A percentile compares a stretch with the other conserved stretches of the same genome.
Conservation (phyloP, 2,329 filamentous ascomycete genomes). For the Helotiales sp. region DNA sequence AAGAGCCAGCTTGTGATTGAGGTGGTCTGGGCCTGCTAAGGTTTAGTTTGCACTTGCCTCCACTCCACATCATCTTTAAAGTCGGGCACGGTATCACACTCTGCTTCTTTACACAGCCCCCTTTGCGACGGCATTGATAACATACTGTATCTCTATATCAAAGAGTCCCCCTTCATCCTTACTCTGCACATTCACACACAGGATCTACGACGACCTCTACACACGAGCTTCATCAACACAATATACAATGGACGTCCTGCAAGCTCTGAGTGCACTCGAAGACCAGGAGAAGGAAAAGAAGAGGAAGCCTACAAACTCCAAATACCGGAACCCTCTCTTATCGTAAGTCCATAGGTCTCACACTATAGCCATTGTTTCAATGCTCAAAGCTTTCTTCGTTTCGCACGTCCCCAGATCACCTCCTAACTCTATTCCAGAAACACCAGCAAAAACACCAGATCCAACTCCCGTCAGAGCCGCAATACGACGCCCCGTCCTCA, state of each 20-base stretch:
- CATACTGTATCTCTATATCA: neutral
- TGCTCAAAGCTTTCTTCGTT: neutral
- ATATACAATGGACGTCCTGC: constrained; percentile 52
- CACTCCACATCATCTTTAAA: neutral
- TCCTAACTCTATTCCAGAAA: neutral
- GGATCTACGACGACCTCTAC: neutral
- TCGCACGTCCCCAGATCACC: neutral
- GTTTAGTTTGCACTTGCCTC: neutral
- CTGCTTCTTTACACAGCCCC: neutral
- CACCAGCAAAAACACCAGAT: neutral
- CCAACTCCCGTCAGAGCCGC: constrained; percentile 1
- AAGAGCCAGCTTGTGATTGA: neutral
- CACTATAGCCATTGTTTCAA: too few species aligned
- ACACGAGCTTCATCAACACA: neutral
- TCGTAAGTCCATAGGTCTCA: constrained; percentile 9
- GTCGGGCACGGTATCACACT: neutral
- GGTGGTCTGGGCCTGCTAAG: neutral
- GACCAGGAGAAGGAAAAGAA: constrained; percentile 9
- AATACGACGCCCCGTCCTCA: neutral
- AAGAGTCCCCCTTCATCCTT: neutral
- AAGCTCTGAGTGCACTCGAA: constrained; percentile 15
- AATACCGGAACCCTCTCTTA: constrained; percentile 14
- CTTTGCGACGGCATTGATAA: neutral
- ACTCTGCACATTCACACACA: neutral
- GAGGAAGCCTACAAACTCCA: constrained; percentile 14